Percentiles rank a stretch among this genome's conserved stretches.
Conservation (phyloP, 805 yeast genomes). For the Saccharomyces mikatae region DNA sequence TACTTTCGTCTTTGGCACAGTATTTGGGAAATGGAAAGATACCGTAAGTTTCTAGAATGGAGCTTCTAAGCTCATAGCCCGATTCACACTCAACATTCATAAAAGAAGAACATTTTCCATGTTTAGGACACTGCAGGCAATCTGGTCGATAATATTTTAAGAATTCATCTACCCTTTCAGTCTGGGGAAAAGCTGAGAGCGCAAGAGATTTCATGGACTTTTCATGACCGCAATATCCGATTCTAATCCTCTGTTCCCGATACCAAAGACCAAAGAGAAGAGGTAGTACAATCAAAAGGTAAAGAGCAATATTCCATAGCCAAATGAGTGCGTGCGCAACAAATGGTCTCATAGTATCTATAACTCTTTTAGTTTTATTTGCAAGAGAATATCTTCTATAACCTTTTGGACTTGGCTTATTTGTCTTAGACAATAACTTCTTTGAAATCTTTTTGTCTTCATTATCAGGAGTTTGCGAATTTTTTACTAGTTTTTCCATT, state of each 20-base stretch:
- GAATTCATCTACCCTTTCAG: constrained; percentile 37
- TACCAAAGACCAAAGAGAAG: constrained; percentile 47
- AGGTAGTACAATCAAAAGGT: constrained; percentile 30
- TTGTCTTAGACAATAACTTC: neutral
- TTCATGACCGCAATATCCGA: constrained; percentile 70
- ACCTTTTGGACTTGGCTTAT: neutral
- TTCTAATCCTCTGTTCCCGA: constrained; percentile 48
- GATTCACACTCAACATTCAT: constrained; percentile 57
- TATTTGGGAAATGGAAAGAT: constrained; percentile 49
- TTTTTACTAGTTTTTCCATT: neutral
- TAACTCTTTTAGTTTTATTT: neutral
- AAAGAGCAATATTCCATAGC: constrained; percentile 8
- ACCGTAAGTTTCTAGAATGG: constrained; percentile 34
- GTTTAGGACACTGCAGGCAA: constrained; percentile 71
- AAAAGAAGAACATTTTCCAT: constrained; percentile 60
- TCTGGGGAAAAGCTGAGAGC: constrained; percentile 34
- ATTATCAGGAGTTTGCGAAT: neutral
- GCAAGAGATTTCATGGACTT: constrained; percentile 16
- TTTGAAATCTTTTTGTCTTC: neutral
- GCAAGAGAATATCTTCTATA: neutral
- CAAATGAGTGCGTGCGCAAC: neutral
- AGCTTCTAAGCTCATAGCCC: constrained; percentile 42
- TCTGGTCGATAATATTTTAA: constrained; percentile 41
- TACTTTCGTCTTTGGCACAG: constrained; percentile 66
- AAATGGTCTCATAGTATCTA: neutral